Evolutionary conservation across 2,329 filamentous ascomycete genomes (phyloP).

Genomic region (Ascocoryne sarcoides): DNA sequence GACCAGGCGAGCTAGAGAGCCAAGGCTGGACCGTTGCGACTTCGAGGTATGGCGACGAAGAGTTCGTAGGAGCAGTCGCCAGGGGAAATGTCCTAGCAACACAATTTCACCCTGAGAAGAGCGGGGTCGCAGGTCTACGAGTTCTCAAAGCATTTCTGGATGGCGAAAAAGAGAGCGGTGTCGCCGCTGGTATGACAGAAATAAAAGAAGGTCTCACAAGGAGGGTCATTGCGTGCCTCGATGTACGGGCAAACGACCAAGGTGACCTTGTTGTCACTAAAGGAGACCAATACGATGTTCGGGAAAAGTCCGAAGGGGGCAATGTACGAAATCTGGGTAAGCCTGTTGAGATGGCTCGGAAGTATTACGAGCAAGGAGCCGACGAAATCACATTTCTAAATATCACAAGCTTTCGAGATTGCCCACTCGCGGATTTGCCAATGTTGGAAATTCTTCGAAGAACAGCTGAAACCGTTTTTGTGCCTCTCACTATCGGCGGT

Average conservation of each 20-base stretch:
- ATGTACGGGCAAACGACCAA: constrained; percentile 87
- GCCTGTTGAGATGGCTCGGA: constrained; percentile 86
- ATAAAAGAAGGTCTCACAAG: constrained; percentile 61
- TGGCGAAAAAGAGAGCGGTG: constrained; percentile 41
- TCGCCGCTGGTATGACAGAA: constrained; percentile 21
- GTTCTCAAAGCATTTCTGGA: constrained; percentile 79
- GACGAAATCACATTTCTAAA: constrained; percentile 98
- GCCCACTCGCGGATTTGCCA: constrained; percentile 80
- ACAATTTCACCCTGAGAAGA: constrained; percentile 98
- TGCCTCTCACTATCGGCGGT: constrained; percentile 89
- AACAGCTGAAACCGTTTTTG: constrained; percentile 87
- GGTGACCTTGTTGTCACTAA: constrained; percentile 97
- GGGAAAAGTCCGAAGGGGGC: constrained; percentile 64
- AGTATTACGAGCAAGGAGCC: constrained; percentile 92
- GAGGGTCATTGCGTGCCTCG: constrained; percentile 89
- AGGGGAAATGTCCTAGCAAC: constrained; percentile 81
- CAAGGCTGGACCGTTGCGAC: constrained; percentile 91
- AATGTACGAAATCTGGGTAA: constrained; percentile 90
- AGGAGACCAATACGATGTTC: constrained; percentile 96
- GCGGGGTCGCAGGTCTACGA: constrained; percentile 76
- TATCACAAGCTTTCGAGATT: constrained; percentile 96
- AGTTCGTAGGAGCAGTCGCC: constrained; percentile 84
- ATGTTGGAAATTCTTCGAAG: constrained; percentile 91
- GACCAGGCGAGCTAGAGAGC: constrained; percentile 61
- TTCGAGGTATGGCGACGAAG: constrained; percentile 76